Conservation (phyloP, 305 asterid species). For the Solanum aculeatissimum region DNA sequence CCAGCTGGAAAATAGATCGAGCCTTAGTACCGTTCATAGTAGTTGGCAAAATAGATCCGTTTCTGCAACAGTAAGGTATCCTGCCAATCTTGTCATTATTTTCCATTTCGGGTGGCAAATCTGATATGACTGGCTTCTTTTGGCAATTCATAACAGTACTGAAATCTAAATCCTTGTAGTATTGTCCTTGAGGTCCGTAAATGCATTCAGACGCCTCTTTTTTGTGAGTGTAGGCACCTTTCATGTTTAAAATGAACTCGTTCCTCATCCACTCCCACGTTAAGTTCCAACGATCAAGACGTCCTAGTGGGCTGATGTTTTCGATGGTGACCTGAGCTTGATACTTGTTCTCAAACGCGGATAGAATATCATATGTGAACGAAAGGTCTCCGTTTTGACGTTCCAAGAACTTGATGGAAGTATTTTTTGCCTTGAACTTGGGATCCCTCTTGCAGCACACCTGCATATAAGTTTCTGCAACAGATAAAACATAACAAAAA, state of each 20-base stretch:
- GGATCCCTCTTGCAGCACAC: constrained; percentile 68
- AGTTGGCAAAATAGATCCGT: constrained; percentile 50
- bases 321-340: constrained; percentile 74
- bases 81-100: constrained; percentile 65
- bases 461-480: constrained; percentile 42
- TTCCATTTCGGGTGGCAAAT: constrained; percentile 45
- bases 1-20: constrained; percentile 54
- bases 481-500: not conserved
- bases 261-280: constrained; percentile 88
- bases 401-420: constrained; percentile 34
- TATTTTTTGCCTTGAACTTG: constrained; percentile 37
- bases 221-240: constrained; percentile 57
- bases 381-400: constrained; percentile 52
- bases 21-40: constrained; percentile 65
- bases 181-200: constrained; percentile 73
- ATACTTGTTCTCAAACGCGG: constrained; percentile 50
- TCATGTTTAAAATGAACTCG: constrained; percentile 60
- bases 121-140: constrained; percentile 63
- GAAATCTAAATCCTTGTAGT: constrained; percentile 61
- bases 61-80: constrained; percentile 63
- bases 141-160: constrained; percentile 53
- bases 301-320: constrained; percentile 73
- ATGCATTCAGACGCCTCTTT: constrained; percentile 64
- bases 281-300: constrained; percentile 82
- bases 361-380: constrained; percentile 58